Base-by-base conservation (phyloP, 305 asterid genomes). In the Fraxinus platypoda region DNA sequence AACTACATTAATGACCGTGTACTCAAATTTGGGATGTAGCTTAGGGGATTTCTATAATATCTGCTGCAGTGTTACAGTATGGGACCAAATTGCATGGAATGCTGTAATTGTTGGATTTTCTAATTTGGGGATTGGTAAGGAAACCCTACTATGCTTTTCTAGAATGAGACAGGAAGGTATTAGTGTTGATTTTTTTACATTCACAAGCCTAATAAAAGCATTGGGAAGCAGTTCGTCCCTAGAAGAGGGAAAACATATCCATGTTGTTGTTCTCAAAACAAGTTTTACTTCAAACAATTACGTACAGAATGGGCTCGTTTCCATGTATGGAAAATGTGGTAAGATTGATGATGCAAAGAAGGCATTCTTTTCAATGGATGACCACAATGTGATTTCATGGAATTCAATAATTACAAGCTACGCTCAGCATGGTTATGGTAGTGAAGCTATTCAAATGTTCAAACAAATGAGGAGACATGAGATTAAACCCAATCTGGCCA, bases 251-350 rank as follows among this genome's bases (percentile, higher is more conserved):
- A 85, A 78, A 79, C 91, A 90, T 68, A 82, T 80, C 71, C 96
- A 93, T 71, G 82, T 88, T 30, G 83, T 91, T 34, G 86, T 86
- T 73, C 84, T 87, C 70, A 91, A 87, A 82, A 87, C 87, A 73
- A 85, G 92, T 46, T 82, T 73, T 78, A 72, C 62, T 76, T 76
- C 78, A 6, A 86, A 83, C 68, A 25, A 90, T 23, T 52, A 77
- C 9, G 85, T 87, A 19, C 91, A 84, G 77, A 93, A 89, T 12
- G 94, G 91, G 71, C 90, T 92, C 78, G 85, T 93, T 78, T 90
- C 94, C 72, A 93, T 93, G 97, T 91, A 92, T 70, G 90, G 92
- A 54, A 89, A 88, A 81, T 91, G 96, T 80, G 94, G 96, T 11
- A 71, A 76, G 73, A 88, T 93, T 15, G 85, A 81, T 19, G 84